phyloP scores from a whole-genome alignment of 164 flowering plant genomes.

The Nelumbo lutea region DNA sequence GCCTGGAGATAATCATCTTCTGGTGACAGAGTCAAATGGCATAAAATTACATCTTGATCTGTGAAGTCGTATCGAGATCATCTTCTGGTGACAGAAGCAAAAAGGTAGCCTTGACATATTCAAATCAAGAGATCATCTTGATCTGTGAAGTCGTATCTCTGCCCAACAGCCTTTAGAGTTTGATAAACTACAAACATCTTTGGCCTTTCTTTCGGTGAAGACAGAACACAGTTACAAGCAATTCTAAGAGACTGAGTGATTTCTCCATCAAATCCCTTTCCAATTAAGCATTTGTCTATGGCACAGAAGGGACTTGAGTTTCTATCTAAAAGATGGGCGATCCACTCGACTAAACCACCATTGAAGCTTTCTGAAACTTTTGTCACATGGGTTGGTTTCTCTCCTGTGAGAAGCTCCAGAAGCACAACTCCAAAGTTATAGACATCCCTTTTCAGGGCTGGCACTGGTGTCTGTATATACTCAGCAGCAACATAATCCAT shows the following conservation, averaged over 20 bases:
- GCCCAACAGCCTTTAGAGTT: constrained; percentile 10
- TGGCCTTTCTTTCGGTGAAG: constrained; percentile 10
- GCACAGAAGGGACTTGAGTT: background rate
- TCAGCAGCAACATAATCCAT: constrained; percentile 9
- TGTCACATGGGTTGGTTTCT: constrained; percentile 7
- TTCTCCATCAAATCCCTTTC: background rate
- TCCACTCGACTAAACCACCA: constrained; percentile 15
- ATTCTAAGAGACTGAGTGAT: background rate
- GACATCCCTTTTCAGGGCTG: constrained; percentile 16
- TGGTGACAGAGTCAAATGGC: no score
- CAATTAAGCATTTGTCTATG: background rate
- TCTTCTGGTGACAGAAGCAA: no score
- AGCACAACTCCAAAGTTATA: constrained; percentile 19
- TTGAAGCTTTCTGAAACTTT: constrained; percentile 9
- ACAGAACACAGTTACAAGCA: background rate
- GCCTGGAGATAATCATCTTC: no score
- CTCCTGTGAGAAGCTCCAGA: constrained; percentile 17
- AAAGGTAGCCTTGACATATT: no score
- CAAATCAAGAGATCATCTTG: constrained; percentile 6
- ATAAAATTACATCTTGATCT: no score
- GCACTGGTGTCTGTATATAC: constrained; percentile 1
- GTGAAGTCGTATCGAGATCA: no score
- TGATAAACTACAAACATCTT: constrained; percentile 15
- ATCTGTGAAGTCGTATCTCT: constrained; percentile 8
- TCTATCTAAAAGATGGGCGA: background rate